Evolutionary conservation across 805 yeast genomes (phyloP).

Genomic region (Monosporozyma servazzii): DNA sequence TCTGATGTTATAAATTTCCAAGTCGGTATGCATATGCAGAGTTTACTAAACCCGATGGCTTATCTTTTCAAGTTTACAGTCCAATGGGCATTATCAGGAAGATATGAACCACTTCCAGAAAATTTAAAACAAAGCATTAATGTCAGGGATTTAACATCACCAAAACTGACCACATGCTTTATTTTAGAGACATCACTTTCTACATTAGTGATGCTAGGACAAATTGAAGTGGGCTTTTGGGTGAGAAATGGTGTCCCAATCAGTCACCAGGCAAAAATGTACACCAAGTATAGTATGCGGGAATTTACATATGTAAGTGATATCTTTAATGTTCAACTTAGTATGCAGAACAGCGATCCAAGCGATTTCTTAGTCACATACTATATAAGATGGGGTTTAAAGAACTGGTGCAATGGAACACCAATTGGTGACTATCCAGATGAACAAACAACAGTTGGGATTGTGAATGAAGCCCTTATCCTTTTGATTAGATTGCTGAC

Average conservation of each 20-base stretch:
- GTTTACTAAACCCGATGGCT: conserved; percentile 27
- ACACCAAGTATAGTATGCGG: conserved; percentile 66
- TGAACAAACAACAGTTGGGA: conserved; percentile 38
- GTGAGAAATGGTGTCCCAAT: conserved; percentile 86
- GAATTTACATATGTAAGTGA: conserved; percentile 81
- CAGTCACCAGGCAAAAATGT: conserved; percentile 68
- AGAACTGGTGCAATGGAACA: conserved; percentile 42
- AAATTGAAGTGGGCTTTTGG: conserved; percentile 86
- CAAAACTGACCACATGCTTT: conserved; percentile 11
- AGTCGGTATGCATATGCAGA: conserved; percentile 27
- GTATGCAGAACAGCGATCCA: conserved; percentile 48
- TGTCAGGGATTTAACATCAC: neutral
- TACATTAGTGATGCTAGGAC: conserved; percentile 68
- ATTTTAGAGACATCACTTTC: conserved; percentile 61
- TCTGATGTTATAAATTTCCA: conserved; percentile 20
- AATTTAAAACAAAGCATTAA: conserved; percentile 12
- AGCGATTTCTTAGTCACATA: conserved; percentile 48
- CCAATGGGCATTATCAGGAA: conserved; percentile 29
- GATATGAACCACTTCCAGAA: conserved; percentile 18
- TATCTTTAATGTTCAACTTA: conserved; percentile 56
- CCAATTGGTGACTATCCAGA: conserved; percentile 36
- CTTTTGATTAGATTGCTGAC: conserved; percentile 58
- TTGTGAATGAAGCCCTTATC: conserved; percentile 73
- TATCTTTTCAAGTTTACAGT: conserved; percentile 24
- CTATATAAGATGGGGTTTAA: conserved; percentile 61